Conservation (phyloP, 371 early-diverging fungal genomes). For the Phascolomyces articulosus region DNA sequence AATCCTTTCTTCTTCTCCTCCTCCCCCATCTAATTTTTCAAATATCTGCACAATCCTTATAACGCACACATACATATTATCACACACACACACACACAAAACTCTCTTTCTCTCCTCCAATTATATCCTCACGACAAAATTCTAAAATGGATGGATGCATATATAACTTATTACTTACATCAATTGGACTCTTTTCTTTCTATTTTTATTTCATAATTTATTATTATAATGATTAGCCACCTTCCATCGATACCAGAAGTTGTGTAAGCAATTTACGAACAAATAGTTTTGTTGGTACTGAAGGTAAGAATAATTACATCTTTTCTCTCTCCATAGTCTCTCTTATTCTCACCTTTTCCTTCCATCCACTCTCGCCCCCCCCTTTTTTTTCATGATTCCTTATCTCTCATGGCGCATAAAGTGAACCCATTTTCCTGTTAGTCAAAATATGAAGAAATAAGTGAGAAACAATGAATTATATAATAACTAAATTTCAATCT, state of each 20-base stretch:
- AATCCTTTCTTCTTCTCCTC: too few relatives aligned
- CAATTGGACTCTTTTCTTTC: neutral
- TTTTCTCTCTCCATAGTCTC: too few relatives aligned
- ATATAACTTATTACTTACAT: too few relatives aligned
- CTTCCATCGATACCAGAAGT: slow-evolving; percentile 81
- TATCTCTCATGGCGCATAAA: too few relatives aligned
- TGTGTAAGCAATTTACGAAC: slow-evolving; percentile 88
- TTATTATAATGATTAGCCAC: too few relatives aligned
- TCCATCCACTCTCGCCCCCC: too few relatives aligned
- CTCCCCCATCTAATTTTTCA: too few relatives aligned
- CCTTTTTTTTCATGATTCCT: neutral
- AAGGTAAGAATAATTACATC: slow-evolving; percentile 56
- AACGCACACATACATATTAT: too few relatives aligned
- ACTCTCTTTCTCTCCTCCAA: neutral
- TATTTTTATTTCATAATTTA: too few relatives aligned
- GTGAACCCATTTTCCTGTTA: neutral
- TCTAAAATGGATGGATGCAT: neutral
- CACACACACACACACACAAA: too few relatives aligned
- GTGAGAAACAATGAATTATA: too few relatives aligned
- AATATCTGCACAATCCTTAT: slow-evolving; percentile 1
- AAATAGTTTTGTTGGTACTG: slow-evolving; percentile 97
- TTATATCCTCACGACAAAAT: slow-evolving; percentile 3
- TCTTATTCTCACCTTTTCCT: too few relatives aligned
- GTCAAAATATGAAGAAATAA: neutral
- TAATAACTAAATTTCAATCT: neutral